These are phyloP conservation scores for Globisporangium emineosum DNA, from an alignment of 352 stramenopile species.

Conservation along the genomic window DNA sequence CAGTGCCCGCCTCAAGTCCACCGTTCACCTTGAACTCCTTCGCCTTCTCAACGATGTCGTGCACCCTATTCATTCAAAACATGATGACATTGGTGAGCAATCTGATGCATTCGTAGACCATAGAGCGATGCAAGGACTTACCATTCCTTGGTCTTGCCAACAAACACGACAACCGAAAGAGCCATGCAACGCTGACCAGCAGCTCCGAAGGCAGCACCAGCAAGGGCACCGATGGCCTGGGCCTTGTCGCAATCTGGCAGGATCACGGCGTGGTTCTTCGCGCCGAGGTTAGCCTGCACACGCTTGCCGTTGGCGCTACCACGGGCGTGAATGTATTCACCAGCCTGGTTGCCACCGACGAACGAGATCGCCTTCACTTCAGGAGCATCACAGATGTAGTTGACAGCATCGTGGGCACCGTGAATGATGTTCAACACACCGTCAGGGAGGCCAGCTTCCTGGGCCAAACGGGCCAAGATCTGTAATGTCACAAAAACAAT, in stretches of 20 bases:
- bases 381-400: conserved; percentile 94
- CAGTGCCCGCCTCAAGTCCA: conserved; percentile 65
- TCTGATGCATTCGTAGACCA: conserved; percentile 3
- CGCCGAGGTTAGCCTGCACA: conserved; percentile 95
- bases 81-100: neutral
- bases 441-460: conserved; percentile 92
- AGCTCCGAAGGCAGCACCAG: conserved; percentile 94
- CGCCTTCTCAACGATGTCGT: conserved; percentile 89
- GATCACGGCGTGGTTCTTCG: conserved; percentile 98
- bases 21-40: conserved; percentile 91
- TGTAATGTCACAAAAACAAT: conserved; percentile 8
- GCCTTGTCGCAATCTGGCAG: conserved; percentile 94
- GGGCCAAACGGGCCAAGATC: conserved; percentile 89
- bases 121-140: conserved; percentile 1
- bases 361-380: conserved; percentile 97
- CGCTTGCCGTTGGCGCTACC: conserved; percentile 90
- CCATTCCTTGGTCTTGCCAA: conserved; percentile 92
- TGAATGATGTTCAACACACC: conserved; percentile 96
- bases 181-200: conserved; percentile 98
- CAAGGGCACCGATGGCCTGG: conserved; percentile 80
- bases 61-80: conserved; percentile 33
- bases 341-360: conserved; percentile 91
- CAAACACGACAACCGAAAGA: conserved; percentile 93
- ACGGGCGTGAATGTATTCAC: conserved; percentile 93
- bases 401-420: conserved; percentile 87